Conservation (phyloP, 345 rosid species). For the Clarkia xantiana region DNA sequence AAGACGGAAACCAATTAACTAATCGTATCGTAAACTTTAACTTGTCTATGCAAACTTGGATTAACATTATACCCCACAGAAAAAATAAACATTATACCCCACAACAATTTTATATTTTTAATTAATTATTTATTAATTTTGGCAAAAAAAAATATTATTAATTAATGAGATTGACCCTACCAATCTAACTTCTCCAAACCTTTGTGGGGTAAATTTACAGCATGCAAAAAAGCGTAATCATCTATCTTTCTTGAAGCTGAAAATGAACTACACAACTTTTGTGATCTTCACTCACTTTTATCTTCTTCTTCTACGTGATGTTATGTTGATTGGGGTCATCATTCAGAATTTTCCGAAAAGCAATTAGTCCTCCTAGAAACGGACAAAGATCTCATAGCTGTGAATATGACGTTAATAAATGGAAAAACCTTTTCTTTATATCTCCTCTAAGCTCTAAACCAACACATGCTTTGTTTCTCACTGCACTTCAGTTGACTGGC, state of each 20-base stretch:
- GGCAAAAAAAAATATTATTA: too few relatives aligned
- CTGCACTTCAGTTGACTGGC: slow-evolving; percentile 5
- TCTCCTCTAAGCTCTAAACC: too few relatives aligned
- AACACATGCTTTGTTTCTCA: neutral
- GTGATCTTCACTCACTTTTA: neutral
- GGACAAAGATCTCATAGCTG: slow-evolving; percentile 4
- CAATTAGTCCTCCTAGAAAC: neutral
- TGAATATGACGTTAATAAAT: neutral
- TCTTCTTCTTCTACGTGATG: neutral
- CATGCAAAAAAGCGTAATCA: neutral
- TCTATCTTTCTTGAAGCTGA: neutral
- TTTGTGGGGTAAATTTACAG: too few relatives aligned
- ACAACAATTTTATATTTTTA: too few relatives aligned
- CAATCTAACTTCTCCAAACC: neutral
- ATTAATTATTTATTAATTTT: too few relatives aligned
- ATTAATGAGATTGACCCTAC: neutral
- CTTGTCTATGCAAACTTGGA: too few relatives aligned
- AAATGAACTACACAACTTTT: neutral
- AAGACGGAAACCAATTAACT: too few relatives aligned
- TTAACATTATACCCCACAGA: too few relatives aligned
- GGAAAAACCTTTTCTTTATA: neutral
- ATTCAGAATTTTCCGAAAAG: slow-evolving; percentile 5
- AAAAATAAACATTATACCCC: too few relatives aligned
- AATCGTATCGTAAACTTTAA: too few relatives aligned
- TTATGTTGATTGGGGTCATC: slow-evolving; percentile 8